Evolutionary conservation across 106 monocot species (phyloP).

Genomic region (Dioscorea dumetorum): DNA sequence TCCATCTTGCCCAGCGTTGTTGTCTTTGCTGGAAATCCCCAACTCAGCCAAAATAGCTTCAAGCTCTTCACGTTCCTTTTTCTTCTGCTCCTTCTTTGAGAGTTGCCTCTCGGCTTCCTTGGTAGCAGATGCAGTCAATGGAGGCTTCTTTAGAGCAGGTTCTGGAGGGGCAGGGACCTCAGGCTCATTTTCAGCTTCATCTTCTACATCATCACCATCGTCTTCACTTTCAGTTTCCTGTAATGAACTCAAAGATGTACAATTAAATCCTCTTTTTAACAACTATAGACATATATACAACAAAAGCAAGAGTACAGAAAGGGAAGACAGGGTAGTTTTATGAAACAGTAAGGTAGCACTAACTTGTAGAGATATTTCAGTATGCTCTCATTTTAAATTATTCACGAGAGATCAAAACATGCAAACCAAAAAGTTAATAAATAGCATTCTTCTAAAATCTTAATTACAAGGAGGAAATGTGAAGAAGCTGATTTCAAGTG

Average conservation of each 20-base stretch:
- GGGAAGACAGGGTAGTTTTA: too few species aligned
- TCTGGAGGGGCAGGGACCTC: conserved; percentile 18
- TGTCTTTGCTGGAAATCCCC: conserved; percentile 36
- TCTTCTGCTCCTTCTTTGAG: conserved; percentile 83
- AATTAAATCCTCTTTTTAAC: too few species aligned
- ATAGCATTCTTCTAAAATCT: too few species aligned
- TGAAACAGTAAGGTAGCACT: too few species aligned
- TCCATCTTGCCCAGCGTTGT: conserved; percentile 12
- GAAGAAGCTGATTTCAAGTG: too few species aligned
- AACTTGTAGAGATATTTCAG: too few species aligned
- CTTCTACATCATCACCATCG: conserved; percentile 51
- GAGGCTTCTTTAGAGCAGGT: conserved; percentile 17
- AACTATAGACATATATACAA: too few species aligned
- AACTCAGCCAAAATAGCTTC: conserved; percentile 62
- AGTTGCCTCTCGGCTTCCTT: conserved; percentile 74
- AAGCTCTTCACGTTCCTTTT: conserved; percentile 66
- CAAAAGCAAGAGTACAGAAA: too few species aligned
- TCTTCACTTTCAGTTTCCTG: conserved; percentile 80
- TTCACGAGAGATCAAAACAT: too few species aligned
- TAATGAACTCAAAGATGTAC: background rate
- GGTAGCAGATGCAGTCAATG: conserved; percentile 7
- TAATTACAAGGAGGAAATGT: too few species aligned
- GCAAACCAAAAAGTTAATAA: too few species aligned
- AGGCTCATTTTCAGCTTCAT: conserved; percentile 50
- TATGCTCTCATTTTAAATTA: too few species aligned